Base-by-base conservation (phyloP, 2,329 filamentous ascomycete genomes). In the Hypocreales sp. region DNA sequence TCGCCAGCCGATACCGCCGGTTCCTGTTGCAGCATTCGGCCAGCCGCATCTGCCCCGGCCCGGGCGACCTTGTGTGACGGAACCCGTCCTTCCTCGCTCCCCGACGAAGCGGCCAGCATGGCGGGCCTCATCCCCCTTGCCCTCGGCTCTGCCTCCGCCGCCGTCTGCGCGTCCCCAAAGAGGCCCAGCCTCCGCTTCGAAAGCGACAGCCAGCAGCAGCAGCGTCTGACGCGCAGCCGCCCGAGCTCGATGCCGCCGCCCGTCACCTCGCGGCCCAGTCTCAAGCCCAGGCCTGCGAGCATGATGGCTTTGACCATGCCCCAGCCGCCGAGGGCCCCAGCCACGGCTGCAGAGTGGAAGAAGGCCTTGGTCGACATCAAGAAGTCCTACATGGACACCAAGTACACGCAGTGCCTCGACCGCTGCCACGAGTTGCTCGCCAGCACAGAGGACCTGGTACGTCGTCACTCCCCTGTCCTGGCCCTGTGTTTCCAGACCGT, bases 371-470 rank as follows among this genome's bases (percentile, higher is more conserved):
- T 50, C 14, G 63, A 70, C 20, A 55, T 71, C 35, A 72, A 72
- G 54, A 49, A 52, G 26, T 60, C 65, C 32, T 68, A 68, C 34
- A 36, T 61, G 13, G 55, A 55, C 38, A 55, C 55, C 30, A 55
- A 58, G 31, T 70, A 67, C 38, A 58, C 64, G 8, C 56, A 60
- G 7, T 72, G 68, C 46, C 61, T 60, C 21, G 48, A 58, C 16
- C 51, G 59, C 24, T 72, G 67, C 42, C 53, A 50, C 25, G 63
- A 70, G 39, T 58, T 72, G 20, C 42, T 73, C 19, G 56, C 61
- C 22, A 58, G 54, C 31, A 45, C 62, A 26, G 59, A 55, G 36
- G 51, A 63, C 26, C 42, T 41, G 27, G 60, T 63, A 48, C 46
- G 56, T 48, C 16, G 5, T 13, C 12, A 13, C 27, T 9, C n/a